Evolutionary conservation across 371 early-diverging fungal species (phyloP).

Genomic region (Saksenaea vasiformis): DNA sequence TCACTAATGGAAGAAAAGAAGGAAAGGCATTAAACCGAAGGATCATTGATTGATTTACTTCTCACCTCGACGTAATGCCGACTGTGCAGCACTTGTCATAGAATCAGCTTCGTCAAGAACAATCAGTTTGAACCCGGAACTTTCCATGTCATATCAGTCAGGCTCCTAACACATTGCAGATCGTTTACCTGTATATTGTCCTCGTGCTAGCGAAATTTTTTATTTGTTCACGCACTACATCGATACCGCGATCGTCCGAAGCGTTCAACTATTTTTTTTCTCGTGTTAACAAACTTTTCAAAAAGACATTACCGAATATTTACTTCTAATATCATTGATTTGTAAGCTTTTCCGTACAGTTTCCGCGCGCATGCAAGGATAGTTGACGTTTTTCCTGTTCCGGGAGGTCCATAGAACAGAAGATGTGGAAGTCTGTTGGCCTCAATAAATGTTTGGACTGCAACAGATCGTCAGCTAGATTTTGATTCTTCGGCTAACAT

Average conservation of each 20-base stretch:
- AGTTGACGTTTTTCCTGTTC: conserved; percentile 98
- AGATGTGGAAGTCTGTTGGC: conserved; percentile 96
- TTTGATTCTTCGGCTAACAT: conserved; percentile 12
- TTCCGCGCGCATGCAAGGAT: conserved; percentile 89
- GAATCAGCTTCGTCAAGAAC: conserved; percentile 99
- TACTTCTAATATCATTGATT: conserved; percentile 90
- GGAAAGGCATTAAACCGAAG: neutral
- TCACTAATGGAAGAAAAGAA: conserved; percentile 58
- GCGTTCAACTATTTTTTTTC: conserved; percentile 83
- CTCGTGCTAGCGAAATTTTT: conserved; percentile 96
- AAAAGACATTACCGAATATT: neutral
- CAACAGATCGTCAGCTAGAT: neutral
- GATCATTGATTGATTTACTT: neutral
- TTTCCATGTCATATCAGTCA: conserved; percentile 12
- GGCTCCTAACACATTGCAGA: neutral
- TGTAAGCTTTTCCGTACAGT: conserved; percentile 80
- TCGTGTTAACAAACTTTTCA: neutral
- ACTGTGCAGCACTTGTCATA: conserved; percentile 97
- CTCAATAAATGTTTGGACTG: conserved; percentile 87
- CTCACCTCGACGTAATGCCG: conserved; percentile 90
- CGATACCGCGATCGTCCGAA: conserved; percentile 99
- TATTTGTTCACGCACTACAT: conserved; percentile 98
- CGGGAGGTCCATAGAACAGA: conserved; percentile 98
- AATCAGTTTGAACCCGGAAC: conserved; percentile 90
- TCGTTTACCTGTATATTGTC: conserved; percentile 70